Percentiles rank a stretch among this genome's conserved stretches.
Evolutionary conservation across 2,329 filamentous ascomycete species (phyloP).

Genomic region (Arthrocladium fulminans): DNA sequence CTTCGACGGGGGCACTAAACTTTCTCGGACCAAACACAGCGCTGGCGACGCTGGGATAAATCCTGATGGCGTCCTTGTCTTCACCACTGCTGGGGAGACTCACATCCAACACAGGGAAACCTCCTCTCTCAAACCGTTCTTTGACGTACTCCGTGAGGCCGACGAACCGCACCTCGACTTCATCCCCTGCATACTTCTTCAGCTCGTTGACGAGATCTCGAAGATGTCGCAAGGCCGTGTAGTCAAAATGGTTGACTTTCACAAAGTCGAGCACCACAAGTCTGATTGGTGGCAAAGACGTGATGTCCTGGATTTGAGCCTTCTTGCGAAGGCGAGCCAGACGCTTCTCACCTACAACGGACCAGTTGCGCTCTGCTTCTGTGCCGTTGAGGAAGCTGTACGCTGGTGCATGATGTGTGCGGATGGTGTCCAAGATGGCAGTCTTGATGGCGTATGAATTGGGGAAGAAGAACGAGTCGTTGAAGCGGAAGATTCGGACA

Average conservation of each 20-base stretch:
- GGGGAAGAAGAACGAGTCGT: conserved; percentile 52
- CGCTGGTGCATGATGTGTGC: conserved; percentile 37
- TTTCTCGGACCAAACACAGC: conserved; percentile 14
- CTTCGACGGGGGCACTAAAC: conserved; percentile 12
- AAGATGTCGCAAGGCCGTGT: conserved; percentile 44
- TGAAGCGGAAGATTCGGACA: conserved; percentile 49
- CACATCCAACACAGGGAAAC: conserved; percentile 24
- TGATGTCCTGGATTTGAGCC: conserved; percentile 28
- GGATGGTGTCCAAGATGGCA: conserved; percentile 42
- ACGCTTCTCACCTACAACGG: conserved; percentile 42
- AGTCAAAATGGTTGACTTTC: conserved; percentile 46
- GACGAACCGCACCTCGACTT: conserved; percentile 42
- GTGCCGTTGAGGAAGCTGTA: conserved; percentile 30
- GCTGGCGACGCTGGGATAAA: conserved; percentile 15
- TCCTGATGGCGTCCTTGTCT: conserved; percentile 9
- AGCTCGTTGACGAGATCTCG: conserved; percentile 42
- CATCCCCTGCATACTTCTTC: conserved; percentile 41
- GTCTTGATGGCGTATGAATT: conserved; percentile 49
- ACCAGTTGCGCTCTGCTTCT: conserved; percentile 44
- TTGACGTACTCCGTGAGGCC: conserved; percentile 38
- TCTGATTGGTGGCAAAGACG: conserved; percentile 32
- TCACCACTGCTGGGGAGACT: conserved; percentile 7
- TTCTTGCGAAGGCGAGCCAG: conserved; percentile 39
- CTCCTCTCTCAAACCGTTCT: conserved; percentile 27
- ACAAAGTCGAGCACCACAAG: conserved; percentile 47